Conservation (phyloP, 164 flowering plant genomes). For the Cinnamomum chago region DNA sequence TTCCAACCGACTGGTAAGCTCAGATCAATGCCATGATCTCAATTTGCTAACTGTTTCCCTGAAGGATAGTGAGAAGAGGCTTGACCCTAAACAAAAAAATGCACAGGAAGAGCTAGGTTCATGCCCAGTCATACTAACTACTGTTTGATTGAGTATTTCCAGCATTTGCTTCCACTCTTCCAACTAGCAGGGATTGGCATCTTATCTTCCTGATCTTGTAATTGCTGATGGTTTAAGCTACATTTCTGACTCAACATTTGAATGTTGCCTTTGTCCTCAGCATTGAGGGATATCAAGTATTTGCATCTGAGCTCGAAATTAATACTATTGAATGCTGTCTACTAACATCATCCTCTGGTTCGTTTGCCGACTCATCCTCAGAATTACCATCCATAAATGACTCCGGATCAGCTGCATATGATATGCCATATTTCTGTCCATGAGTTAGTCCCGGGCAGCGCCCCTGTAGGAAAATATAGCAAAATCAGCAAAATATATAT, state of each 20-base stretch:
- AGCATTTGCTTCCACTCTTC: not conserved
- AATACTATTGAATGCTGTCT: not conserved
- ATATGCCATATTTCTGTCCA: constrained; percentile 11
- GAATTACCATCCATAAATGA: not conserved
- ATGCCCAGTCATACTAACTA: not conserved
- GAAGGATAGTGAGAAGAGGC: not conserved
- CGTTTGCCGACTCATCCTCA: not conserved
- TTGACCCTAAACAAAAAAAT: not conserved
- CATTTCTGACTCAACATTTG: not conserved
- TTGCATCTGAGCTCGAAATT: not conserved
- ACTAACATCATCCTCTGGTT: constrained; percentile 4
- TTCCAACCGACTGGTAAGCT: not conserved
- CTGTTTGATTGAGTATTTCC: not conserved
- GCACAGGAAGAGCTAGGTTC: not conserved
- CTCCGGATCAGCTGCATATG: not conserved
- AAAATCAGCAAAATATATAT: not conserved
- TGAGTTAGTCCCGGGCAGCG: constrained; percentile 13
- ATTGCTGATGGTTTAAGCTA: not conserved
- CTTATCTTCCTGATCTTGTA: not conserved
- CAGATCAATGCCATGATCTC: not conserved
- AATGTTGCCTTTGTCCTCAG: not conserved
- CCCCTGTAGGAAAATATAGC: constrained; percentile 4
- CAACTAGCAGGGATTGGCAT: not conserved
- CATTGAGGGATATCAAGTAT: not conserved
- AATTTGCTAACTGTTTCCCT: not conserved